A percentile compares a stretch with the other conserved stretches of the same genome.
Conservation (phyloP, 306 rosid genomes). For the Medicago lupulina region DNA sequence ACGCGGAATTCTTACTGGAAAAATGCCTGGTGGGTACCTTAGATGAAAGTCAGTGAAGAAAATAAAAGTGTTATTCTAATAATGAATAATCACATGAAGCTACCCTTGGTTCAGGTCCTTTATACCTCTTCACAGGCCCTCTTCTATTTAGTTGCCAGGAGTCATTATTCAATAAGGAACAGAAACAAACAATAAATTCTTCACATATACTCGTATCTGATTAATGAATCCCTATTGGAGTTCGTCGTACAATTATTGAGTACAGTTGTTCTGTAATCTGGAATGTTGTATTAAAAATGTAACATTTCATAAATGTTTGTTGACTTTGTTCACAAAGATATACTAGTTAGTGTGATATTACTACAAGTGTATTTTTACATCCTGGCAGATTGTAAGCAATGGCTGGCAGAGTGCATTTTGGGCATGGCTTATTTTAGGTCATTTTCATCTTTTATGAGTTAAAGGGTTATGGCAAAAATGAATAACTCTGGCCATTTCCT, state of each 20-base stretch:
- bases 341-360: conserved; percentile 21
- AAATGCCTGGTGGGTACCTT: conserved; percentile 85
- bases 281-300: conserved; percentile 24
- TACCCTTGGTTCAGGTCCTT: conserved; percentile 9
- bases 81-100: conserved; percentile 27
- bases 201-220: conserved; percentile 2
- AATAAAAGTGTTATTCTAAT: conserved; percentile 25
- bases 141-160: conserved; percentile 30
- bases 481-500: not conserved
- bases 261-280: conserved; percentile 29
- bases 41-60: conserved; percentile 58
- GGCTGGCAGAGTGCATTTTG: too few relatives aligned
- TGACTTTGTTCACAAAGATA: conserved; percentile 31
- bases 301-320: conserved; percentile 29
- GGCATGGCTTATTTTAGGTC: too few relatives aligned
- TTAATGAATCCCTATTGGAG: conserved; percentile 17
- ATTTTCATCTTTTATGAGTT: not conserved
- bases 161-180: conserved; percentile 27
- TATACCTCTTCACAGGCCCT: conserved; percentile 38
- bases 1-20: conserved; percentile 83
- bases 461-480: not conserved
- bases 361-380: not conserved
- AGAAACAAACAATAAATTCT: conserved; percentile 41
- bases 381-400: not conserved
- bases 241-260: conserved; percentile 29